Base-by-base conservation (phyloP, 2,329 filamentous ascomycete genomes). In the Diaporthe sp. region DNA sequence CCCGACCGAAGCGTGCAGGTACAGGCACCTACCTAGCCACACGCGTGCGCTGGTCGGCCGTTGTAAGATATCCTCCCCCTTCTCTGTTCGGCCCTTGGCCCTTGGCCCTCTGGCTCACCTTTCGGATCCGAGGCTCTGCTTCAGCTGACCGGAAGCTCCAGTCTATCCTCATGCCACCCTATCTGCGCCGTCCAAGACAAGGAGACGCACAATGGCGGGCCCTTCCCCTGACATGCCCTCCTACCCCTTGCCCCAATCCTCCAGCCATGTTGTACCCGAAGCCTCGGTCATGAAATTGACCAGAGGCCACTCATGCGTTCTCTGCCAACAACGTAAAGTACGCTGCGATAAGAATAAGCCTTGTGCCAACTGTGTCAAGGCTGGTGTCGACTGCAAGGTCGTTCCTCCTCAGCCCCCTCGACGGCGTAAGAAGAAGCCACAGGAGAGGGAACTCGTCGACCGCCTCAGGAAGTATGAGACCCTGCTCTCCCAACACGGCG, bases 291-390 rank as follows among this genome's bases (percentile, higher is more conserved):
- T 68, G 47, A 91, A 91, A 81, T 82, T 91, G 77, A 91, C 89
- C 51, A 86, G 89, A 66, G 89, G 89, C 74, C 89, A 90, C 75
- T 90, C 89, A 75, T 96, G 94, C 79, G 87, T 94, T 19, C 86
- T 92, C 27, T 96, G 94, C 80, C 93, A 95, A 80, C 92, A 94
- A 81, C 90, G 93, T 75, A 95, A 95, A 81, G 89, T 95, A 55
- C 92, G 92, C 75, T 95, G 93, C 82, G 91, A 94, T 82, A 93
- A 92, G 82, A 90, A 88, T 78, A 92, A 92, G 82, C 93, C 93
- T 22, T 95, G 93, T 80, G 86, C 88, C 78, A 92, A 93, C 82
- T 94, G 93, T 79, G 85, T 91, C 80, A 92, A 89, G 82, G 88
- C 89, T 70, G 84, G 86, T 30, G 88, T 88, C 42, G 89, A 93